Conservation (phyloP, 192 early-diverging fungal genomes). For the Rhizophagus prolifer region DNA sequence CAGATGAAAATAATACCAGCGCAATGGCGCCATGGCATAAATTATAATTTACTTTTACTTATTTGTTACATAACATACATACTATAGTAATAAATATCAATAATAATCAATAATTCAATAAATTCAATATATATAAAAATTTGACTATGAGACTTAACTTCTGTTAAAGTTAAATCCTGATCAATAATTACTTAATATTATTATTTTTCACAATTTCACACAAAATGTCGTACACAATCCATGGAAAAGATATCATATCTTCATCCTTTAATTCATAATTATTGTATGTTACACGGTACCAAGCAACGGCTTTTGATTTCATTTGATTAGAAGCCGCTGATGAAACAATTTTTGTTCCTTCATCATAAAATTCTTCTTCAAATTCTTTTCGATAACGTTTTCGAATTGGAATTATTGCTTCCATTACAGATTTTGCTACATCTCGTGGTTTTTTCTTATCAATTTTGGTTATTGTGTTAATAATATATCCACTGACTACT, state of each 20-base stretch:
- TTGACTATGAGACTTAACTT: no score
- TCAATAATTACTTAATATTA: no score
- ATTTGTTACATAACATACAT: no score
- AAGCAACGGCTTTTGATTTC: conserved; percentile 59
- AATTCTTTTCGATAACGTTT: conserved; percentile 47
- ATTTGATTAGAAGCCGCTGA: conserved; percentile 18
- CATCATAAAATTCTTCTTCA: conserved; percentile 41
- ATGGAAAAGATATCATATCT: conserved; percentile 47
- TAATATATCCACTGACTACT: conserved; percentile 41
- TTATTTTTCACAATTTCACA: conserved; percentile 41
- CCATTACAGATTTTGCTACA: conserved; percentile 46
- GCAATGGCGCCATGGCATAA: no score
- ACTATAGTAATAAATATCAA: no score
- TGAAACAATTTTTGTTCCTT: conserved; percentile 31
- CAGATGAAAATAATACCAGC: no score
- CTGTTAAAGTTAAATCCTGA: no score
- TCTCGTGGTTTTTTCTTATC: conserved; percentile 55
- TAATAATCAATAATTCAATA: no score
- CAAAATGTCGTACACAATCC: conserved; percentile 46
- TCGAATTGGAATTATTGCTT: conserved; percentile 37
- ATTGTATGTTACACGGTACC: conserved; percentile 75
- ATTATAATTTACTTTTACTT: no score
- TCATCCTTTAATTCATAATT: conserved; percentile 35
- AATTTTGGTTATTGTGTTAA: conserved; percentile 34
- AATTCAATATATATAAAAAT: no score